A percentile compares a stretch with the other conserved stretches of the same genome.
These are phyloP conservation scores for Monascus ruber DNA, from an alignment of 2,329 filamentous ascomycete genomes.

Conservation along the genomic window DNA sequence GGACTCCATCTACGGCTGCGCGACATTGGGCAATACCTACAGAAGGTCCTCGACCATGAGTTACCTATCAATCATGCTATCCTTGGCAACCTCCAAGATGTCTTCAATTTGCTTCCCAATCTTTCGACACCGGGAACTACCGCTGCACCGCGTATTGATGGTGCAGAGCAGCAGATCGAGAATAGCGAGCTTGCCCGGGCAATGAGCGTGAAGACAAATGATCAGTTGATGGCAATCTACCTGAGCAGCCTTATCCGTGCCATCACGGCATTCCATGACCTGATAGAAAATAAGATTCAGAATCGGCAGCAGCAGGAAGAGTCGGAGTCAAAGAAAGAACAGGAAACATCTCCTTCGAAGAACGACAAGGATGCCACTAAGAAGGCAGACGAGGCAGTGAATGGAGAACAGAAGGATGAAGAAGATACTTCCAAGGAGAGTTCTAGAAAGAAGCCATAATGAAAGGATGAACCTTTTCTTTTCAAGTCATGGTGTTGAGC, in stretches of 20 bases:
- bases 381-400: conserved; percentile 33
- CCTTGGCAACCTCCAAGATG: conserved; percentile 94
- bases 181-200: conserved; percentile 85
- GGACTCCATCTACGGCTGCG: conserved; percentile 87
- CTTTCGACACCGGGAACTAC: conserved; percentile 66
- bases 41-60: conserved; percentile 81
- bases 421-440: conserved; percentile 48
- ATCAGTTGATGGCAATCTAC: conserved; percentile 98
- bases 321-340: conserved; percentile 70
- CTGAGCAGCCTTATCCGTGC: conserved; percentile 91
- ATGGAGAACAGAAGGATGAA: conserved; percentile 46
- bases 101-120: conserved; percentile 97
- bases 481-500: not conserved
- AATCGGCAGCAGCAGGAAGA: conserved; percentile 96
- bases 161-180: conserved; percentile 45
- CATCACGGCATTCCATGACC: conserved; percentile 96
- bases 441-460: conserved; percentile 39
- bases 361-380: conserved; percentile 53
- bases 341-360: conserved; percentile 50
- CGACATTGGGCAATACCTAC: conserved; percentile 89
- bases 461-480: not conserved
- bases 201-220: conserved; percentile 98
- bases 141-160: conserved; percentile 41
- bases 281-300: conserved; percentile 99
- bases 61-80: conserved; percentile 96